Base-by-base conservation (phyloP, 371 early-diverging fungal genomes). In the Mortierella polycephala region DNA sequence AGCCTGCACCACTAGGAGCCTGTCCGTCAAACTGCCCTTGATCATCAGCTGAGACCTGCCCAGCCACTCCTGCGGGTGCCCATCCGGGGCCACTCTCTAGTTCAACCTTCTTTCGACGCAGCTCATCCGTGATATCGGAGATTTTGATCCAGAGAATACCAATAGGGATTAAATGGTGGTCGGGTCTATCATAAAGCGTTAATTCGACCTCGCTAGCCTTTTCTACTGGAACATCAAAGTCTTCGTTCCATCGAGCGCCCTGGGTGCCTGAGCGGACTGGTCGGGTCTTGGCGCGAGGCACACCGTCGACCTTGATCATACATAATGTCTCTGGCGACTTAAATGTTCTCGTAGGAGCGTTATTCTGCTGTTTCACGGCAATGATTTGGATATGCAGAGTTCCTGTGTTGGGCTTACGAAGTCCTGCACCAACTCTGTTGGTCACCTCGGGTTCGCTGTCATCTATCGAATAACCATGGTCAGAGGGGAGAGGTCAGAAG, bases 171-270 rank as follows among this genome's bases (percentile, higher is more conserved):
- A 84, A 75, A 50, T 85, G 87, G 42, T 90, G 89, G 52, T 88
- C 86, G 13, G 86, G 84, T 60, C 89, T 84, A 61, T 95, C 96
- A 63, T 88, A 89, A 4, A 96, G 82, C 14, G 92, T 88, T 40
- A 98, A 80, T 81, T 98, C 99, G 9, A 97, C 88, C 71, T 98
- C 98, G n/a, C 91, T 90, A 0, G 94, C 96, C 82, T 93, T 93
- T 69, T 94, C 94, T 49, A 96, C 92, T 49, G 88, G 86, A 30
- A 96, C 84, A 55, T 90, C 92, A 76, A 96, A 94, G 41, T 91
- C 89, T 54, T 98, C 96, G 67, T 87, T 87, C 94, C 96, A 96
- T 47, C 87, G 86, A 51, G 89, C 90, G 21, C 87, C 88, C 51
- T 79, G 79, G 7, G 79, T 55, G 11, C 73, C 79, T 13, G 79